Conservation (phyloP, 2,329 filamentous ascomycete species). For the Diaporthe capsici region DNA sequence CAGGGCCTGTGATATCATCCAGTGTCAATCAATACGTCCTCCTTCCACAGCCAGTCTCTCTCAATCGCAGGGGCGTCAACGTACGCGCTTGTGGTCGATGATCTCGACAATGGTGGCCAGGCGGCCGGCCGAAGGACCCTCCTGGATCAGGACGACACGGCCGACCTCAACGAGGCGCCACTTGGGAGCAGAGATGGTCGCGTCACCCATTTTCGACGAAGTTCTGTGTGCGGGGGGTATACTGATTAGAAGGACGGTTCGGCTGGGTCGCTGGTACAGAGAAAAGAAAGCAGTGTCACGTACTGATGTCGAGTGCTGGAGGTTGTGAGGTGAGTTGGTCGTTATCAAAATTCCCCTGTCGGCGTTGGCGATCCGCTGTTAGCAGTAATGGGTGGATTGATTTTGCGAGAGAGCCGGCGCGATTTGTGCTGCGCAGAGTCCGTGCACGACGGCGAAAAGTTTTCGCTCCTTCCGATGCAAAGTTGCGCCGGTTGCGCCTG, state of each 20-base stretch:
- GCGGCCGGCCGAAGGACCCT: slow-evolving; percentile 85
- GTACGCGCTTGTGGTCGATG: slow-evolving; percentile 99
- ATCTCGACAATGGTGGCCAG: slow-evolving; percentile 98
- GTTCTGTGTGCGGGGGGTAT: slow-evolving; percentile 59
- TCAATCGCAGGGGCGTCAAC: slow-evolving; percentile 59
- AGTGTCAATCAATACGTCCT: slow-evolving; percentile 48
- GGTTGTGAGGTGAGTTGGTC: slow-evolving; percentile 38
- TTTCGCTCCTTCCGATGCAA: slow-evolving; percentile 22
- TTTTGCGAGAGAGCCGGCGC: slow-evolving; percentile 26
- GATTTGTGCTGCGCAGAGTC: slow-evolving; percentile 26
- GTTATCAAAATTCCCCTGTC: slow-evolving; percentile 37
- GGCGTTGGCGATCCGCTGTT: slow-evolving; percentile 39
- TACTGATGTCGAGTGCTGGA: slow-evolving; percentile 37
- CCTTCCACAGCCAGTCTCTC: slow-evolving; percentile 31
- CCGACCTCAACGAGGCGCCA: slow-evolving; percentile 99
- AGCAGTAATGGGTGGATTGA: slow-evolving; percentile 34
- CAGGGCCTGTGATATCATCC: slow-evolving; percentile 77
- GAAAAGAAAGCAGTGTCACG: slow-evolving; percentile 26
- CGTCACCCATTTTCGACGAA: slow-evolving; percentile 83
- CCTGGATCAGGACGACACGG: slow-evolving; percentile 93
- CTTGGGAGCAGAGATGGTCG: slow-evolving; percentile 83
- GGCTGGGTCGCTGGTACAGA: slow-evolving; percentile 11
- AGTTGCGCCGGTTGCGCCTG: background rate
- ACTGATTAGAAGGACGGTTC: slow-evolving; percentile 44
- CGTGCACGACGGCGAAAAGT: slow-evolving; percentile 33